Evolutionary conservation across 768 basidiomycete species (phyloP), one percentile per base, ranked within the genome.

Genomic region (Serpula lacrymans): DNA sequence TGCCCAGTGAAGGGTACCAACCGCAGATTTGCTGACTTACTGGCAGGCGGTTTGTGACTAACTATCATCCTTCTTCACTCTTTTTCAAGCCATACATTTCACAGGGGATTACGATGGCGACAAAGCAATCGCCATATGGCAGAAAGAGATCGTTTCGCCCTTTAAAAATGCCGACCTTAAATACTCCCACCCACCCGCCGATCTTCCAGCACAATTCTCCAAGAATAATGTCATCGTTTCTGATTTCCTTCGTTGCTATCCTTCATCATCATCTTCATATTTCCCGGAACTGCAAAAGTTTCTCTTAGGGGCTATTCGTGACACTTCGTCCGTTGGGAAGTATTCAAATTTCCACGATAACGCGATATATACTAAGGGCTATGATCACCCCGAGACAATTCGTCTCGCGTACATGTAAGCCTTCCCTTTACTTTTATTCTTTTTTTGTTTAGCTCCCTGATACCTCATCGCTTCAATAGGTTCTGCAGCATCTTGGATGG

Each of bases 51-150:
- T 79, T 42, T 33, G 65, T 50, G 8, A 12, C 27, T 27, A 8
- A 43, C 16, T 17, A 8, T 24, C 20, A 1, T 3, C n/a, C 21
- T 23, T 30, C 16, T 18, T 12, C 16, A 9, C 16, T 26, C 13
- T 37, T 35, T 5, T 6, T 11, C 3, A 33, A 38, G 20, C 25
- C 33, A 4, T 21, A 20, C 22, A 20, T 34, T 33, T 39, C 30
- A 12, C 37, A 78, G 82, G 83, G 16, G 84, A 86, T 46, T 84
- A 84, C 47, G 84, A 86, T 48, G 84, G 84, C 1, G 84, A 84
- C 45, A 78, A 71, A 13, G 74, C 71, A 4, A 57, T 70, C 6
- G 71, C 75, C 1, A 78, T 80, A 23, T 84, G 77, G 74, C 67
- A 82, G 21, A 74, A 75, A 0, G 55, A 64, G 12, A 65, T 87